Percentiles rank a stretch among this genome's conserved stretches.
Evolutionary conservation across 2,329 filamentous ascomycete species (phyloP).

Genomic region (Nannizzia gypsea): DNA sequence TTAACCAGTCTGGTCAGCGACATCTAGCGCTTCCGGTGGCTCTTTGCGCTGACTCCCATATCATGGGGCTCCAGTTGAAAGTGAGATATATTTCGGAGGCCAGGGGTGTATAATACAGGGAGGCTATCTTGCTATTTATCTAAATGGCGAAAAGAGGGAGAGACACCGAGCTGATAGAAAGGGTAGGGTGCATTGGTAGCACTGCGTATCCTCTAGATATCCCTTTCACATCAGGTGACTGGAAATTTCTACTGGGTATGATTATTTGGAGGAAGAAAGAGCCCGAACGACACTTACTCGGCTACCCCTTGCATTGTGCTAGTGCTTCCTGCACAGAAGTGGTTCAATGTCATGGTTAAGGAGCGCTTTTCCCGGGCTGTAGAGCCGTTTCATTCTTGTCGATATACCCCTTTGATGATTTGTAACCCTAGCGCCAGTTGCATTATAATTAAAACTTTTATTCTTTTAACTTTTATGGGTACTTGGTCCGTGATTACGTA

Average conservation of each 20-base stretch:
- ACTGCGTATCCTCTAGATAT: not conserved
- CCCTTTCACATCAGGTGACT: not conserved
- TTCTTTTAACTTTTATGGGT: not conserved
- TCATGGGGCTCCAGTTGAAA: not conserved
- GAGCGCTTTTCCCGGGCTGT: not conserved
- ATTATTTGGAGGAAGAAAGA: not conserved
- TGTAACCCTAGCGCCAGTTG: not conserved
- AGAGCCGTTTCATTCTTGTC: not conserved
- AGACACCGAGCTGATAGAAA: slow-evolving; percentile 2
- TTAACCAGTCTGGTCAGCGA: not conserved
- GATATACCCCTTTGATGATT: not conserved
- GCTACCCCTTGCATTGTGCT: not conserved
- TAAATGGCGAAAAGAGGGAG: not conserved
- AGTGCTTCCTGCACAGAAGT: not conserved
- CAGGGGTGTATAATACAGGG: not conserved
- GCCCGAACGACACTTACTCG: not conserved
- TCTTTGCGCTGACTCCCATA: not conserved
- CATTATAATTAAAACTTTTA: not conserved
- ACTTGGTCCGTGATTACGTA: not conserved
- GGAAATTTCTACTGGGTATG: not conserved
- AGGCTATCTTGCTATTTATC: not conserved
- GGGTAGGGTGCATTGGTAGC: not conserved
- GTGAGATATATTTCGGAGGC: not conserved
- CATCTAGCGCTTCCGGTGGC: not conserved
- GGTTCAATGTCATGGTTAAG: not conserved